Evolutionary conservation across 352 stramenopile genomes (phyloP), one percentile per base, ranked within the genome.

Genomic region (Aphanomyces astaci): DNA sequence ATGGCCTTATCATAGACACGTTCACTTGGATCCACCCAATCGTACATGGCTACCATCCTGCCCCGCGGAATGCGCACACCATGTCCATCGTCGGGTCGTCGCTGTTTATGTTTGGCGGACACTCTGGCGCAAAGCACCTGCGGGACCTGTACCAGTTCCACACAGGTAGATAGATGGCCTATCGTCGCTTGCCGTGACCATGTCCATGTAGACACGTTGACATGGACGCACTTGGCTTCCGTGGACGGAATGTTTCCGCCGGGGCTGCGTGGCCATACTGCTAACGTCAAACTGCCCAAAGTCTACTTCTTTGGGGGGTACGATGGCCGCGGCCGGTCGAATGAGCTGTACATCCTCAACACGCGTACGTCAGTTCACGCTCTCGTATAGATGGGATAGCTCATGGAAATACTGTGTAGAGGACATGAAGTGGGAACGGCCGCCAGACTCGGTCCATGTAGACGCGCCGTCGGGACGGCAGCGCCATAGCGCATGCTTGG

Each of bases 251-350:
- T 56, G 10, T 68, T 68, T 24, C 64, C 64, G 33, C 64, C 64
- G 25, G 64, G 64, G 43, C 49, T 71, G 13, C 64, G 64, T 1
- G 64, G 64, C 13, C 64, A 71, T 43, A 71, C 64, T 9, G 64
- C 64, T 3, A 71, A 28, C n/a, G 52, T 60, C 5, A 52, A 48
- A 15, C 48, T 59, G 28, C 28, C 48, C 19, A 71, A 66, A 53
- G 54, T 71, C 53, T 71, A 71, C 32, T 71, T 66, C 24, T 71
- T 71, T 28, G 64, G 64, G 5, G 64, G 64, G 13, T 71, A 71
- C 59, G 64, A 71, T 31, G 64, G 64, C 25, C 64, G 64, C 32
- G 64, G 64, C 1, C 54, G 64, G 2, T 71, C 64, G 24, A 71
- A 71, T 33, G 54, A 66, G 49, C 48, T 71, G 17, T 71, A 59